Evolutionary conservation across 306 rosid species (phyloP).

Genomic region (Trichosanthes cucumerina): DNA sequence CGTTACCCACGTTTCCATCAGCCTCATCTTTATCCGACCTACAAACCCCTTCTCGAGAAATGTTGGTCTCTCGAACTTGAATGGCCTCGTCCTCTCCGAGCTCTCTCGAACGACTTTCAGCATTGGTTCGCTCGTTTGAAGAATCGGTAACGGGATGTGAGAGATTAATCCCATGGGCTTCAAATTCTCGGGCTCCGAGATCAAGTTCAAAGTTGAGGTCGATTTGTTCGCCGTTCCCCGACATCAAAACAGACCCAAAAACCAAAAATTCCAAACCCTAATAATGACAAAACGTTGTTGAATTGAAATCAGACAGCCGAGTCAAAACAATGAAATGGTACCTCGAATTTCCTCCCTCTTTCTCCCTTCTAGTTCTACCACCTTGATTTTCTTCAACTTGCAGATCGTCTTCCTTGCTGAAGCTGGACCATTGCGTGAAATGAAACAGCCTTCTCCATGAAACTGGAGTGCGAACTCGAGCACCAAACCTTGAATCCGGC

Average conservation of each 20-base stretch:
- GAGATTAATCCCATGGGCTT: slow-evolving; percentile 14
- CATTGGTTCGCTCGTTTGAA: not conserved
- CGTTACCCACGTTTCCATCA: not conserved
- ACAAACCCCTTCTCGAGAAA: not conserved
- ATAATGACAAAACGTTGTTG: not conserved
- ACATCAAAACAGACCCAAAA: slow-evolving; percentile 33
- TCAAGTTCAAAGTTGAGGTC: slow-evolving; percentile 40
- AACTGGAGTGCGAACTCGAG: not conserved
- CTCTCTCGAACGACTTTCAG: not conserved
- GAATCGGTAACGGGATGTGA: slow-evolving; percentile 8
- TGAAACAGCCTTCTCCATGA: not conserved
- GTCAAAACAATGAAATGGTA: not conserved
- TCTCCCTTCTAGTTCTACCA: not conserved
- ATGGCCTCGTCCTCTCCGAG: not conserved
- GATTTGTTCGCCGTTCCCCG: slow-evolving; percentile 19
- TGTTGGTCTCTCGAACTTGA: not conserved
- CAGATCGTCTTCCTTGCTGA: not conserved
- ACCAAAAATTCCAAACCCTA: slow-evolving; percentile 13
- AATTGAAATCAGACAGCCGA: not conserved
- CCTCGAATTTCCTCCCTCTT: slow-evolving; percentile 12
- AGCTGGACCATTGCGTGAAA: not conserved
- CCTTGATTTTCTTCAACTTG: not conserved
- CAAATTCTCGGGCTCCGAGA: slow-evolving; percentile 27
- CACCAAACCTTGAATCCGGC: not conserved
- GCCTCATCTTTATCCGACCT: not conserved